These are phyloP conservation scores for Zymoseptoria brevis DNA, from an alignment of 2,329 filamentous ascomycete genomes.

Conservation along the genomic window DNA sequence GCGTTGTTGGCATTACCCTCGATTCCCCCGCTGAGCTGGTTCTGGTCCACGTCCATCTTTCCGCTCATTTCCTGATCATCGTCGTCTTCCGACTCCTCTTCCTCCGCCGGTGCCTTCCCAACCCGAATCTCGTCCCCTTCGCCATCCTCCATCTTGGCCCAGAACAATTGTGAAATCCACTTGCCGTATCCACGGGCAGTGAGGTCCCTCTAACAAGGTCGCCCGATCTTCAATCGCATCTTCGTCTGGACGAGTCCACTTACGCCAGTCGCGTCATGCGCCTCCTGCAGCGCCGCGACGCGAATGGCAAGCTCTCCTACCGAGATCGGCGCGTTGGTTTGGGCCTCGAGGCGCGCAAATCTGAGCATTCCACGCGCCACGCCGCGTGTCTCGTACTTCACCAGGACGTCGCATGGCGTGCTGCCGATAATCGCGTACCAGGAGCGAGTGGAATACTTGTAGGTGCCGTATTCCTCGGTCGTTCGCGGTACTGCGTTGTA, in stretches of 20 bases:
- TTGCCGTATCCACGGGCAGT: neutral
- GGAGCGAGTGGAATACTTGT: neutral
- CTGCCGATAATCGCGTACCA: neutral
- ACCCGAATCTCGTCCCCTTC: too few relatives aligned
- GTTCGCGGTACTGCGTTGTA: neutral
- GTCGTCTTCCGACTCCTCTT: too few relatives aligned
- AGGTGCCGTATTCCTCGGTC: neutral
- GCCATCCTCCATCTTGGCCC: too few relatives aligned
- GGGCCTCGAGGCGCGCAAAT: neutral
- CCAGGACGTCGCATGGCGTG: neutral
- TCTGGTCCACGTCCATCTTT: neutral
- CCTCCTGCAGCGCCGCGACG: neutral
- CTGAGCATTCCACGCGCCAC: neutral
- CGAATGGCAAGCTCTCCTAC: neutral
- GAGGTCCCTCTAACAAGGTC: neutral
- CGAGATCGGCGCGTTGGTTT: neutral
- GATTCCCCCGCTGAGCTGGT: too few relatives aligned
- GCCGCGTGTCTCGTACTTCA: neutral
- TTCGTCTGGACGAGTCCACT: neutral
- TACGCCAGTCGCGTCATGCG: neutral
- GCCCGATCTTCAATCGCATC: neutral
- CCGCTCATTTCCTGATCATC: constrained; percentile 1
- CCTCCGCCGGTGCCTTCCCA: too few relatives aligned
- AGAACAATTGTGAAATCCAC: neutral
- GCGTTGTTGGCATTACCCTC: too few relatives aligned